phyloP scores from a whole-genome alignment of 257 asterid genomes.

The Nicotiana sylvestris region DNA sequence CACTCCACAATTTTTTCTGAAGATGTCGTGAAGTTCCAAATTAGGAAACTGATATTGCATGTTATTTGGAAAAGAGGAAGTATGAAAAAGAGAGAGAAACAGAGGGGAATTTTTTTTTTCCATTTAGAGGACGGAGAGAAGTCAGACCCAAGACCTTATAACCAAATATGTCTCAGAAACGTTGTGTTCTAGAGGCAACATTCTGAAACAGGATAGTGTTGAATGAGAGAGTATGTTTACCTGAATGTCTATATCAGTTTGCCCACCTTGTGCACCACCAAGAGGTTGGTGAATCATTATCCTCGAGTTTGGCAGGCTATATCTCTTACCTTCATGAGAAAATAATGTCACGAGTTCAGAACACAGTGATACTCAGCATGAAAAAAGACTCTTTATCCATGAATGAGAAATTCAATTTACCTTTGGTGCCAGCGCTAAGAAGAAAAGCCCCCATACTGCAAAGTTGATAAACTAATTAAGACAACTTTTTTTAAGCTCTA shows the following conservation, averaged over 20 bases:
- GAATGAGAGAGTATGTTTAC: conserved; percentile 19
- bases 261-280: conserved; percentile 85
- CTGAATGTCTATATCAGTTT: conserved; percentile 78
- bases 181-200: background rate
- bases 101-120: no score
- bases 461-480: background rate
- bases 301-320: conserved; percentile 72
- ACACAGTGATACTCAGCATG: background rate
- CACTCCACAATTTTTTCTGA: no score
- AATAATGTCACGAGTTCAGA: no score
- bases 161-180: background rate
- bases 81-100: no score
- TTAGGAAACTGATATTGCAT: no score
- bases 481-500: no score
- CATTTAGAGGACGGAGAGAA: no score
- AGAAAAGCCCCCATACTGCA: conserved; percentile 96
- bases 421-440: conserved; percentile 87
- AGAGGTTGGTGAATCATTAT: conserved; percentile 90
- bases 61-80: no score
- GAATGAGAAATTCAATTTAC: conserved; percentile 24
- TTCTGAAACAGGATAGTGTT: background rate
- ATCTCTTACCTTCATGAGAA: conserved; percentile 56
- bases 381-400: background rate
- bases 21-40: no score
- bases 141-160: no score